phyloP scores from a whole-genome alignment of 345 rosid genomes.

The Citrus trifoliata region DNA sequence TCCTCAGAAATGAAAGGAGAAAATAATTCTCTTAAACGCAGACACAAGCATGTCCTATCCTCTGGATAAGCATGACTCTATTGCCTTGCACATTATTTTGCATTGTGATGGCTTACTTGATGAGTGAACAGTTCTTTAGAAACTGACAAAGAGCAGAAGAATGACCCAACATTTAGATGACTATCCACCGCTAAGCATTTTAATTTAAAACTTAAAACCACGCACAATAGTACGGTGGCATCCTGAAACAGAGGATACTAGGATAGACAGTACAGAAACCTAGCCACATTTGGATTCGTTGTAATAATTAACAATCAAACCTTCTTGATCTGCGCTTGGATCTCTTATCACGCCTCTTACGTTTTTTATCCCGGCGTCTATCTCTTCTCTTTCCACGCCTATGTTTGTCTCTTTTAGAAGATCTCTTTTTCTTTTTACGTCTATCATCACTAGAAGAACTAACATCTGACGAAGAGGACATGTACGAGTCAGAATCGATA shows the following conservation, averaged over 20 bases:
- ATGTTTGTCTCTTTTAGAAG: slow-evolving; percentile 68
- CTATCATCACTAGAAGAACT: slow-evolving; percentile 92
- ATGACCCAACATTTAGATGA: background rate
- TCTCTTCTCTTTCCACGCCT: slow-evolving; percentile 72
- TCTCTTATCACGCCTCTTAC: slow-evolving; percentile 61
- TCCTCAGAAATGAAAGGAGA: background rate
- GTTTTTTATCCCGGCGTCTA: slow-evolving; percentile 70
- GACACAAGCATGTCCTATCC: background rate
- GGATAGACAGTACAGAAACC: background rate
- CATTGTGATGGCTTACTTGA: background rate
- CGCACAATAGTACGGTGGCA: background rate
- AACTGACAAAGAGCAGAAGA: background rate
- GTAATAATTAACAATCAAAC: slow-evolving; percentile 25
- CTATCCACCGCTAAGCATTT: background rate
- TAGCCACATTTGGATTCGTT: background rate
- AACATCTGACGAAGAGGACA: slow-evolving; percentile 64
- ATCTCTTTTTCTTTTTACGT: slow-evolving; percentile 72
- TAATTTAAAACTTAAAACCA: background rate
- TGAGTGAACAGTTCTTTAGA: background rate
- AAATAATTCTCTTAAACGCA: background rate
- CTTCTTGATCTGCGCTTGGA: slow-evolving; percentile 79
- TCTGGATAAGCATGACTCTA: background rate
- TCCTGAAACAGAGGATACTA: background rate
- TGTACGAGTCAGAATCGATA: slow-evolving; percentile 66
- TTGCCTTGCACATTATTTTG: background rate